Percentiles rank a stretch among this genome's conserved stretches.
These are phyloP conservation scores for Microstegium vimineum DNA, from an alignment of 176 grass and related monocot species.

Conservation along the genomic window DNA sequence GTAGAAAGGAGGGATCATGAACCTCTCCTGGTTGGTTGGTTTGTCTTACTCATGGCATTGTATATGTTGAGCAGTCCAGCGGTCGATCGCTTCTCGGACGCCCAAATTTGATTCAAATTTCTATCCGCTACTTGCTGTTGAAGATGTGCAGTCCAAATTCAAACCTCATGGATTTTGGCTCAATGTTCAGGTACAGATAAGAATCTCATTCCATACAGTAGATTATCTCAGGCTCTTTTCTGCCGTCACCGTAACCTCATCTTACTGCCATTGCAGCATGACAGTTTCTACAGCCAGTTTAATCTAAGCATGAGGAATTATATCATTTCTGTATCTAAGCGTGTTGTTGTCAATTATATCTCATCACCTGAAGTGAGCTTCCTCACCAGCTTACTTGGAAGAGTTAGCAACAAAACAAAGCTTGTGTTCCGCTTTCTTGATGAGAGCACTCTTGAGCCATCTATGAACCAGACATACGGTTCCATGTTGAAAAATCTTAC, in stretches of 20 bases:
- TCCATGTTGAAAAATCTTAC: constrained; percentile 77
- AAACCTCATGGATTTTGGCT: constrained; percentile 71
- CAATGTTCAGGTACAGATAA: constrained; percentile 66
- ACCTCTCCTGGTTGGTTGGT: not conserved
- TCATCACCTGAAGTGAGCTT: constrained; percentile 81
- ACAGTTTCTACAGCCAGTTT: constrained; percentile 77
- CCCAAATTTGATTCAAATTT: constrained; percentile 41
- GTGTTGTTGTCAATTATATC: constrained; percentile 62
- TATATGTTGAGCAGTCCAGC: constrained; percentile 51
- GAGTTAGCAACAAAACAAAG: constrained; percentile 53
- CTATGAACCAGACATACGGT: constrained; percentile 56
- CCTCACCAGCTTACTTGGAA: constrained; percentile 47
- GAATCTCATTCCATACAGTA: not conserved
- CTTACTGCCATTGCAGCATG: constrained; percentile 56
- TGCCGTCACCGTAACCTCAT: not conserved
- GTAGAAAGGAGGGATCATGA: not conserved
- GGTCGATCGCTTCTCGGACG: constrained; percentile 38
- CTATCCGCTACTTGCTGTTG: constrained; percentile 54
- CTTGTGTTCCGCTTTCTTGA: constrained; percentile 75
- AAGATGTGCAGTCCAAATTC: constrained; percentile 59
- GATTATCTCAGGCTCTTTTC: not conserved
- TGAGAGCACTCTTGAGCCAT: constrained; percentile 42
- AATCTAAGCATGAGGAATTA: constrained; percentile 88
- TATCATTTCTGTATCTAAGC: constrained; percentile 50
- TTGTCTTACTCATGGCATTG: not conserved